Percentiles rank a stretch among this genome's conserved stretches.
Conservation (phyloP, 1,139 yeast species). For the Yamadazyma blattariae region DNA sequence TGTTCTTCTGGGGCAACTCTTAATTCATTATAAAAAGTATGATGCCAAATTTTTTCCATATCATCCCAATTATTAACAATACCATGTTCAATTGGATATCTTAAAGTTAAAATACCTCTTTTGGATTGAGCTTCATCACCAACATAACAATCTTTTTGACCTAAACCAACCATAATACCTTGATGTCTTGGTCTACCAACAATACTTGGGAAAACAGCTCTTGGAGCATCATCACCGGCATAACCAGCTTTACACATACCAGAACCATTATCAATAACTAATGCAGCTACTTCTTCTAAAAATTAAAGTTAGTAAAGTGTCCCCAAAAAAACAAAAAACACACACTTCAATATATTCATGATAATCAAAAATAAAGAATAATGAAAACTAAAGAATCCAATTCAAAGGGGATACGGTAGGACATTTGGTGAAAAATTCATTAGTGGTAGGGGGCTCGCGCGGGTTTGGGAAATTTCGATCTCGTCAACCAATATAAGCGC, state of each 20-base stretch:
- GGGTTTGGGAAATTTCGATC: too few species aligned
- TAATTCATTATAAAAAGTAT: slow-evolving; percentile 95
- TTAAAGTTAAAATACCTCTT: slow-evolving; percentile 98
- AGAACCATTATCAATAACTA: slow-evolving; percentile 99
- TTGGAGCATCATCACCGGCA: slow-evolving; percentile 99
- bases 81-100: slow-evolving; percentile 99
- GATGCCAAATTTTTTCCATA: slow-evolving; percentile 99
- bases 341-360: not conserved
- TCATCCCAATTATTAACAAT: slow-evolving; percentile 99
- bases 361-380: not conserved
- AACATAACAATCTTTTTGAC: slow-evolving; percentile 98
- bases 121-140: slow-evolving; percentile 99
- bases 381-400: not conserved
- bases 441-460: too few species aligned
- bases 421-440: too few species aligned
- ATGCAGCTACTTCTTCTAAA: slow-evolving; percentile 55
- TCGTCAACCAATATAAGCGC: too few species aligned
- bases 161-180: slow-evolving; percentile 99
- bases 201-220: slow-evolving; percentile 99
- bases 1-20: slow-evolving; percentile 99
- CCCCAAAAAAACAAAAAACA: too few species aligned
- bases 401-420: too few species aligned
- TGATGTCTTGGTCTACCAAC: slow-evolving; percentile 99
- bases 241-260: slow-evolving; percentile 99
- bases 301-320: slow-evolving; percentile 21